Evolutionary conservation across 805 yeast species (phyloP).

Genomic region (Myxozyma vanderwaltii): DNA sequence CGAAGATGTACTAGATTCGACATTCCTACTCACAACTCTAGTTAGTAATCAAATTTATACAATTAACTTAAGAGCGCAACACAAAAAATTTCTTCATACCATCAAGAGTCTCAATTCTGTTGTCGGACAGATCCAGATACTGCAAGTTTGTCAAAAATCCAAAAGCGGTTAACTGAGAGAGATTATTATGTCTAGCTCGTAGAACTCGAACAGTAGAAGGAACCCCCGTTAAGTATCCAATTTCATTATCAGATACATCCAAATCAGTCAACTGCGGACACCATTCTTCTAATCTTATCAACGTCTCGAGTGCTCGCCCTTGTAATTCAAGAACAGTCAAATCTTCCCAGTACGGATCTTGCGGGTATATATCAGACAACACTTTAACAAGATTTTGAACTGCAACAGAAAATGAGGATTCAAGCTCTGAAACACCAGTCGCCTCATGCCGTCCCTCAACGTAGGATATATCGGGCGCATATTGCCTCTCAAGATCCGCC

Average conservation of each 20-base stretch:
- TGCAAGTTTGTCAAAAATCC: slow-evolving; percentile 49
- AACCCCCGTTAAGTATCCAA: slow-evolving; percentile 51
- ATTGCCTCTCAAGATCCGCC: slow-evolving; percentile 2
- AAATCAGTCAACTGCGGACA: slow-evolving; percentile 48
- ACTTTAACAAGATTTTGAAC: slow-evolving; percentile 48
- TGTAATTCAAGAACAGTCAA: slow-evolving; percentile 44
- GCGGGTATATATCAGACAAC: slow-evolving; percentile 46
- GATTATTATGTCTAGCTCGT: slow-evolving; percentile 44
- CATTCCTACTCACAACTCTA: too few species aligned
- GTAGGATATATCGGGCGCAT: slow-evolving; percentile 34
- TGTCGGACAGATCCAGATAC: slow-evolving; percentile 46
- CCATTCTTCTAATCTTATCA: slow-evolving; percentile 47
- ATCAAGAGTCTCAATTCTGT: slow-evolving; percentile 44
- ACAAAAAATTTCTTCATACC: slow-evolving; percentile 33
- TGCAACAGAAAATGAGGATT: slow-evolving; percentile 48
- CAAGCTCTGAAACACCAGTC: slow-evolving; percentile 46
- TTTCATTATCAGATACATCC: slow-evolving; percentile 47
- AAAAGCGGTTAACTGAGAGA: slow-evolving; percentile 51
- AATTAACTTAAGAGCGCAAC: too few species aligned
- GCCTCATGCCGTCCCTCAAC: slow-evolving; percentile 40
- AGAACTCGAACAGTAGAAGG: slow-evolving; percentile 47
- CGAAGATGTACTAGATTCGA: slow-evolving; percentile 46
- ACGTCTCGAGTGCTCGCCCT: slow-evolving; percentile 44
- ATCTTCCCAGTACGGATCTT: slow-evolving; percentile 48
- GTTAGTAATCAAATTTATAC: too few species aligned